Percentiles rank a stretch among this genome's conserved stretches.
Conservation (phyloP, 2,329 filamentous ascomycete species). For the Lasiodiplodia citricola region DNA sequence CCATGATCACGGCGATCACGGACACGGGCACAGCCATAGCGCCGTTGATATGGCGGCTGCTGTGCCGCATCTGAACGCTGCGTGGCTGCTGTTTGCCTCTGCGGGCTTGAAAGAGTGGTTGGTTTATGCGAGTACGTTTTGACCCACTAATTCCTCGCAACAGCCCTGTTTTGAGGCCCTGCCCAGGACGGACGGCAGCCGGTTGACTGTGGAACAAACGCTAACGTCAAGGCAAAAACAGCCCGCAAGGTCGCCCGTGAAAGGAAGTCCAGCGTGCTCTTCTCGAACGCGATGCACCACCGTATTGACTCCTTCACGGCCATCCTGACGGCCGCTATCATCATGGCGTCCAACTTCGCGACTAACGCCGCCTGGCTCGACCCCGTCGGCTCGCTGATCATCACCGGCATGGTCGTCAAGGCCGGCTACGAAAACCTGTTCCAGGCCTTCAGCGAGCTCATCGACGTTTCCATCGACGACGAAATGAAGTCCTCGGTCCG, state of each 20-base stretch:
- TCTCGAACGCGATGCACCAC: slow-evolving; percentile 95
- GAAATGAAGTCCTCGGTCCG: slow-evolving; percentile 78
- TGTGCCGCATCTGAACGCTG: slow-evolving; percentile 86
- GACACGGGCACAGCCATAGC: slow-evolving; percentile 44
- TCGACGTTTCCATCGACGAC: slow-evolving; percentile 86
- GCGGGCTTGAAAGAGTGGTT: slow-evolving; percentile 96
- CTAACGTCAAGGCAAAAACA: slow-evolving; percentile 47
- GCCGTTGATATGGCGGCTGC: slow-evolving; percentile 51
- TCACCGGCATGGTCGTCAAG: slow-evolving; percentile 90
- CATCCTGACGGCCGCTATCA: slow-evolving; percentile 87
- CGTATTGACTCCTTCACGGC: slow-evolving; percentile 95
- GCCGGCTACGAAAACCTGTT: slow-evolving; percentile 87
- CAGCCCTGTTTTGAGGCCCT: not conserved
- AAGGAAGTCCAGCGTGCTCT: slow-evolving; percentile 92
- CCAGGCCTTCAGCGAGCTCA: slow-evolving; percentile 81
- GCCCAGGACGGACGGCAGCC: not conserved
- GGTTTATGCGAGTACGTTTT: slow-evolving; percentile 80
- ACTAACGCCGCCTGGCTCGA: slow-evolving; percentile 90
- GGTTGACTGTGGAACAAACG: not conserved
- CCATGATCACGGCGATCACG: slow-evolving; percentile 44
- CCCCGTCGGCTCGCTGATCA: slow-evolving; percentile 88
- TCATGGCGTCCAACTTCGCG: slow-evolving; percentile 86
- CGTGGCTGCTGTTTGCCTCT: slow-evolving; percentile 89
- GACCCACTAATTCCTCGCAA: not conserved
- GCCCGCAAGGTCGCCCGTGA: slow-evolving; percentile 95